Percentiles rank a stretch among this genome's conserved stretches.
Evolutionary conservation across 169 alveolate species (phyloP).

Genomic region (Plasmodium fragile): DNA sequence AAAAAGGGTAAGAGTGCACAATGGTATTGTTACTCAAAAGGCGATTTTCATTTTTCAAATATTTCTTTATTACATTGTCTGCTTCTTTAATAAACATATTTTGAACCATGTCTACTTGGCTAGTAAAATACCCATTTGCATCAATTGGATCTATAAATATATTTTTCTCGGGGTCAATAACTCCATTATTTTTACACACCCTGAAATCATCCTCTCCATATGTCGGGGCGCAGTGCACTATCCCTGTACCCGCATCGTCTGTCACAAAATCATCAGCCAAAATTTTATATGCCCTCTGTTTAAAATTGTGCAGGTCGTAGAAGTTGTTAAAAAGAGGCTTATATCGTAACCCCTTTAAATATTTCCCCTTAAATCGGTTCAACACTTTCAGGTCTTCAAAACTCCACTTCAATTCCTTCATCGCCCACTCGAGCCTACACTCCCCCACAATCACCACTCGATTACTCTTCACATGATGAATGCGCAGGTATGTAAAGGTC

Average conservation of each 20-base stretch:
- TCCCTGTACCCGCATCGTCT: constrained; percentile 95
- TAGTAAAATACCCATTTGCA: constrained; percentile 92
- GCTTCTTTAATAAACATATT: constrained; percentile 97
- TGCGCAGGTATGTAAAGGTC: constrained; percentile 91
- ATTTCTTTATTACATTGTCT: constrained; percentile 93
- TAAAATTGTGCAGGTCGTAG: constrained; percentile 77
- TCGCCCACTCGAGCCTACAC: constrained; percentile 85
- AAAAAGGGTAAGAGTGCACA: constrained; percentile 98
- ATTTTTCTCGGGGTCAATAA: constrained; percentile 81
- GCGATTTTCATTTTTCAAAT: constrained; percentile 89
- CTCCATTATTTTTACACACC: constrained; percentile 82
- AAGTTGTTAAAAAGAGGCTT: constrained; percentile 94
- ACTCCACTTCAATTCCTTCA: constrained; percentile 79
- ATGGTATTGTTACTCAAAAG: constrained; percentile 87
- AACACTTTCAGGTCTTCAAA: constrained; percentile 81
- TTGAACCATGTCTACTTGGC: constrained; percentile 87
- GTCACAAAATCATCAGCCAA: constrained; percentile 95
- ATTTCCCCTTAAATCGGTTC: constrained; percentile 89
- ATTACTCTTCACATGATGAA: constrained; percentile 82
- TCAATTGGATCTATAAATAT: constrained; percentile 90
- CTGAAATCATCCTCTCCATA: constrained; percentile 97
- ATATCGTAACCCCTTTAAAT: constrained; percentile 91
- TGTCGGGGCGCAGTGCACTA: constrained; percentile 98
- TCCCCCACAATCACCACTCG: constrained; percentile 92
- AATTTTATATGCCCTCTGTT: constrained; percentile 81